Evolutionary conservation across 306 rosid species (phyloP).

Genomic region (Trichosanthes truncata): DNA sequence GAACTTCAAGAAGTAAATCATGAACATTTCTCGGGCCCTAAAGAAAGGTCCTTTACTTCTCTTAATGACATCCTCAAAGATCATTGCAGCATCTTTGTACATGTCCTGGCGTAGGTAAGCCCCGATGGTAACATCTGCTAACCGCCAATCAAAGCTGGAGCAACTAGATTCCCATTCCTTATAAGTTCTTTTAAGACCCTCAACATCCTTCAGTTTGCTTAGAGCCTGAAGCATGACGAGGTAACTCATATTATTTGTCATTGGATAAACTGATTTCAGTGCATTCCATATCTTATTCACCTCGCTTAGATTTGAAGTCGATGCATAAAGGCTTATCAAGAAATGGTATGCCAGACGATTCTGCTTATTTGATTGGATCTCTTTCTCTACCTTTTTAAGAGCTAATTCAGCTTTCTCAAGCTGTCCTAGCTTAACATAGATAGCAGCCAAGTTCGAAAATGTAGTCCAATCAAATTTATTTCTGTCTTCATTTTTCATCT

Average conservation of each 20-base stretch:
- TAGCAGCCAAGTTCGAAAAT: slow-evolving; percentile 57
- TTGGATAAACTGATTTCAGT: slow-evolving; percentile 33
- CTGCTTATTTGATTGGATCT: slow-evolving; percentile 20
- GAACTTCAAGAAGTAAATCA: slow-evolving; percentile 38
- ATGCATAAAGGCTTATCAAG: slow-evolving; percentile 56
- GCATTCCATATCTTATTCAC: slow-evolving; percentile 56
- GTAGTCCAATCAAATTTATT: slow-evolving; percentile 45
- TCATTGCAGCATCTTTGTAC: slow-evolving; percentile 45
- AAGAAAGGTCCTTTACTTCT: slow-evolving; percentile 43
- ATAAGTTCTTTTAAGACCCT: slow-evolving; percentile 42
- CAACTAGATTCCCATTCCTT: slow-evolving; percentile 67
- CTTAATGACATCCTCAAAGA: slow-evolving; percentile 37
- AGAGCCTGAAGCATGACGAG: slow-evolving; percentile 62
- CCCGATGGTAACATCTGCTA: slow-evolving; percentile 26
- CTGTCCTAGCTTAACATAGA: slow-evolving; percentile 51
- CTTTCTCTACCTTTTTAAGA: slow-evolving; percentile 41
- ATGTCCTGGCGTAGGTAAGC: slow-evolving; percentile 47
- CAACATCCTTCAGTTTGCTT: slow-evolving; percentile 45
- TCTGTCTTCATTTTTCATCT: slow-evolving; percentile 37
- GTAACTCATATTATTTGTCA: slow-evolving; percentile 48
- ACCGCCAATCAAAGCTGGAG: slow-evolving; percentile 40
- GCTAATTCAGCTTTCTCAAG: slow-evolving; percentile 50
- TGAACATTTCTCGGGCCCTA: slow-evolving; percentile 47
- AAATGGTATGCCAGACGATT: slow-evolving; percentile 50
- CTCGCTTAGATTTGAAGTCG: slow-evolving; percentile 43